Evolutionary conservation across 495 filamentous ascomycete species (phyloP).

Genomic region (Penicillium nucicola): DNA sequence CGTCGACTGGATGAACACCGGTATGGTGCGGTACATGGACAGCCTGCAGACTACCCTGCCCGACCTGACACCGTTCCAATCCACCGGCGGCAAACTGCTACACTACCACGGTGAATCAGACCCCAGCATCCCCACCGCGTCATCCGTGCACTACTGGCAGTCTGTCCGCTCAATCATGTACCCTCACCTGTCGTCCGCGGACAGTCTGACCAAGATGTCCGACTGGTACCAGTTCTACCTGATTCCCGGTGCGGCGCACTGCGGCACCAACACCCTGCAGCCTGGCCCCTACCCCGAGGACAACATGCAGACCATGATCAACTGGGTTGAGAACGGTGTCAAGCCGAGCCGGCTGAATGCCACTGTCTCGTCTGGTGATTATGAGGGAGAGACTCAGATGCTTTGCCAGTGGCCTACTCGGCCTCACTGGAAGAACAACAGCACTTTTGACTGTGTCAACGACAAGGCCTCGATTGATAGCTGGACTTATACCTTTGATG

Average conservation of each 20-base stretch:
- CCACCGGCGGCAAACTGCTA: constrained; percentile 48
- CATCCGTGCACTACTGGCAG: constrained; percentile 48
- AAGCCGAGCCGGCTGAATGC: constrained; percentile 35
- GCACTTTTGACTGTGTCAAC: constrained; percentile 33
- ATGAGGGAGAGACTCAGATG: constrained; percentile 29
- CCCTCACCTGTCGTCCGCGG: constrained; percentile 30
- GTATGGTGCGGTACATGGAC: constrained; percentile 26
- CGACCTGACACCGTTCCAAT: constrained; percentile 41
- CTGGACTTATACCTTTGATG: constrained; percentile 33
- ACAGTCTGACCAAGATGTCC: constrained; percentile 33
- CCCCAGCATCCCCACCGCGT: constrained; percentile 41
- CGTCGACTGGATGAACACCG: constrained; percentile 40
- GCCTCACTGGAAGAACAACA: constrained; percentile 36
- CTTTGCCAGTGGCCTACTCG: constrained; percentile 45
- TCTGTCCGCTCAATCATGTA: constrained; percentile 51
- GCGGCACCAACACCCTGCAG: constrained; percentile 33
- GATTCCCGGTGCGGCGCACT: constrained; percentile 52
- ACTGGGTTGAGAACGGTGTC: constrained; percentile 50
- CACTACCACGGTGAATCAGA: constrained; percentile 53
- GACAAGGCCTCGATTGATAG: constrained; percentile 35
- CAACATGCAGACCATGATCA: constrained; percentile 39
- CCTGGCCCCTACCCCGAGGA: constrained; percentile 45
- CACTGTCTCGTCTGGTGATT: constrained; percentile 19
- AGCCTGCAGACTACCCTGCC: constrained; percentile 36
- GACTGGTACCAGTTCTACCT: constrained; percentile 54